These are phyloP conservation scores for Liriodendron chinense DNA, from an alignment of 164 flowering plant genomes.

Conservation along the genomic window DNA sequence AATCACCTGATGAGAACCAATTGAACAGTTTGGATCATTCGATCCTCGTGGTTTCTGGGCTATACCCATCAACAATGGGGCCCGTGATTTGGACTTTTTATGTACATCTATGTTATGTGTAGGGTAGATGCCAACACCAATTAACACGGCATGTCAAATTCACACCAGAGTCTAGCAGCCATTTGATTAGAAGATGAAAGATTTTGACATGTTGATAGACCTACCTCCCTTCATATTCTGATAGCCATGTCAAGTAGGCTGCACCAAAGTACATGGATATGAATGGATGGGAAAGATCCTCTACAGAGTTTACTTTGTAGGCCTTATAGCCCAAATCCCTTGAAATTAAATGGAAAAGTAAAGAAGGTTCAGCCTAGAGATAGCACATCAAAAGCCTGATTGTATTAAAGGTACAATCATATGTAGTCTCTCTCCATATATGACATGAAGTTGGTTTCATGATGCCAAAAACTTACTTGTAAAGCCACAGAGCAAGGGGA, in stretches of 20 bases:
- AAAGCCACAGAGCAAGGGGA: slow-evolving; percentile 71
- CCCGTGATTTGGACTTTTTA: not conserved
- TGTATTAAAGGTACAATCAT: not conserved
- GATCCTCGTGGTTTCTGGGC: not conserved
- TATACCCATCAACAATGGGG: not conserved
- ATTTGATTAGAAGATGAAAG: not conserved
- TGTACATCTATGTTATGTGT: not conserved
- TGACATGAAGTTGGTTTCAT: not conserved
- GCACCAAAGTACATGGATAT: slow-evolving; percentile 89
- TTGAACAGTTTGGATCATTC: not conserved
- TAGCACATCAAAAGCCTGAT: not conserved
- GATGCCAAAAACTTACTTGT: slow-evolving; percentile 48
- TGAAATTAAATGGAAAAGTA: slow-evolving; percentile 10
- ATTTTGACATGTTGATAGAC: slow-evolving; percentile 5
- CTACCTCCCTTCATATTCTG: slow-evolving; percentile 82
- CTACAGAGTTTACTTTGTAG: slow-evolving; percentile 55
- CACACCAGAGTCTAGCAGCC: not conserved
- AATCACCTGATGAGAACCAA: not conserved
- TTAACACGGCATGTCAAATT: not conserved
- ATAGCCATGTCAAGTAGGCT: slow-evolving; percentile 74
- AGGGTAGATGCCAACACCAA: not conserved
- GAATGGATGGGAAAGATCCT: slow-evolving; percentile 73
- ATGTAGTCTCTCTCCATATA: not conserved
- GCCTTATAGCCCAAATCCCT: slow-evolving; percentile 79
- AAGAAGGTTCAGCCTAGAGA: not conserved